phyloP scores from a whole-genome alignment of 352 stramenopile genomes.

The Blastocystis sp. region DNA sequence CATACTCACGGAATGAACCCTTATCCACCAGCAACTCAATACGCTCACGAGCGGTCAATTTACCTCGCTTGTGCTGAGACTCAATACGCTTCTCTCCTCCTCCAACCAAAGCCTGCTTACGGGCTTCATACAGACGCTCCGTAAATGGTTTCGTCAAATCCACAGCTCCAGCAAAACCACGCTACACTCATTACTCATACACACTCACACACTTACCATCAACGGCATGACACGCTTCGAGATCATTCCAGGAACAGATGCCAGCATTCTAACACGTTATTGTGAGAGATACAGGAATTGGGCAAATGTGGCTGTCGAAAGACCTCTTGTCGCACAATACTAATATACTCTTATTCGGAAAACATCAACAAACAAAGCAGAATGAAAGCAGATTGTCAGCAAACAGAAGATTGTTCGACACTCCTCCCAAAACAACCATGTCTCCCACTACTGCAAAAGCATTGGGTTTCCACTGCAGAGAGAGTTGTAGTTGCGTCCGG shows the following conservation, averaged over 20 bases:
- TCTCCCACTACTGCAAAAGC: background rate
- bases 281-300: background rate
- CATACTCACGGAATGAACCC: no score
- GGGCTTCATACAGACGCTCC: no score
- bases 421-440: background rate
- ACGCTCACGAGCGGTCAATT: no score
- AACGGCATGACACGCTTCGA: background rate
- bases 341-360: no score
- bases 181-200: background rate
- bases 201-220: background rate
- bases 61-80: no score
- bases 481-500: background rate
- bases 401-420: background rate
- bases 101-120: no score
- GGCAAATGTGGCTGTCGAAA: background rate
- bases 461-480: constrained; percentile 20
- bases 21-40: no score
- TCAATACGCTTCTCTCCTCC: no score
- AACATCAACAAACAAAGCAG: constrained; percentile 6
- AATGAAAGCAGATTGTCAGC: background rate
- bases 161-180: background rate
- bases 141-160: background rate
- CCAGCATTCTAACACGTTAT: background rate
- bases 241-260: background rate
- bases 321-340: no score